phyloP scores from a whole-genome alignment of 176 grass and related monocot species.

The Calamus simplicifolius region DNA sequence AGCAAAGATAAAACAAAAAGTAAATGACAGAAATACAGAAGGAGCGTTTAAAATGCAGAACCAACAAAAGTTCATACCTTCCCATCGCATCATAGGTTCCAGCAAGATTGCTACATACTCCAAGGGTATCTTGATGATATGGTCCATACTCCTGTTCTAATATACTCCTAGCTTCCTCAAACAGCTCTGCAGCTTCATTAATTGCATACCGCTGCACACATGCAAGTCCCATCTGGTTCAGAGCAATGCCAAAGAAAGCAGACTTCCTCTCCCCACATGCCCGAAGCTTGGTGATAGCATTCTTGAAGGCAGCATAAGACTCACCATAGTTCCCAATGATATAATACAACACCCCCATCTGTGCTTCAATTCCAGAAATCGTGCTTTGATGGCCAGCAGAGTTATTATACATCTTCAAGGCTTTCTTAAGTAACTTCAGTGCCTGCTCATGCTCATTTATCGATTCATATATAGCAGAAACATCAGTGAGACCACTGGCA shows the following conservation, averaged over 20 bases:
- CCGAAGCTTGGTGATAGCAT: conserved; percentile 69
- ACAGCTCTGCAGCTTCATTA: conserved; percentile 73
- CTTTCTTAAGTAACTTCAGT: conserved; percentile 88
- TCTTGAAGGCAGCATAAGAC: conserved; percentile 76
- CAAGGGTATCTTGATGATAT: conserved; percentile 81
- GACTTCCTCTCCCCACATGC: conserved; percentile 91
- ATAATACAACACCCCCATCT: conserved; percentile 92
- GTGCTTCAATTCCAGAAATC: conserved; percentile 85
- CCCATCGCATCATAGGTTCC: conserved; percentile 98
- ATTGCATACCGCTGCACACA: conserved; percentile 81
- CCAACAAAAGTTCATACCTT: conserved; percentile 47
- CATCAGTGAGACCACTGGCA: conserved; percentile 74
- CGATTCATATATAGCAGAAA: conserved; percentile 89
- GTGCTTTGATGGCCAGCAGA: conserved; percentile 83
- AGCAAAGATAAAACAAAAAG: too few relatives aligned
- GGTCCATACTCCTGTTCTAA: conserved; percentile 91
- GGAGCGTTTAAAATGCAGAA: too few relatives aligned
- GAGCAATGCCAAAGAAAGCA: conserved; percentile 77
- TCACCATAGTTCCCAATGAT: conserved; percentile 71
- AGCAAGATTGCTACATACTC: conserved; percentile 93
- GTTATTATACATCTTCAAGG: conserved; percentile 79
- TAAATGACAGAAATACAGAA: conserved; percentile 11
- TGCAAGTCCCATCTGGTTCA: conserved; percentile 89
- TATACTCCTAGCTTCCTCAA: conserved; percentile 86
- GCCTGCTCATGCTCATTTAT: conserved; percentile 97